phyloP scores from a whole-genome alignment of 2,329 filamentous ascomycete species.

The Arthrocladium fulminans region DNA sequence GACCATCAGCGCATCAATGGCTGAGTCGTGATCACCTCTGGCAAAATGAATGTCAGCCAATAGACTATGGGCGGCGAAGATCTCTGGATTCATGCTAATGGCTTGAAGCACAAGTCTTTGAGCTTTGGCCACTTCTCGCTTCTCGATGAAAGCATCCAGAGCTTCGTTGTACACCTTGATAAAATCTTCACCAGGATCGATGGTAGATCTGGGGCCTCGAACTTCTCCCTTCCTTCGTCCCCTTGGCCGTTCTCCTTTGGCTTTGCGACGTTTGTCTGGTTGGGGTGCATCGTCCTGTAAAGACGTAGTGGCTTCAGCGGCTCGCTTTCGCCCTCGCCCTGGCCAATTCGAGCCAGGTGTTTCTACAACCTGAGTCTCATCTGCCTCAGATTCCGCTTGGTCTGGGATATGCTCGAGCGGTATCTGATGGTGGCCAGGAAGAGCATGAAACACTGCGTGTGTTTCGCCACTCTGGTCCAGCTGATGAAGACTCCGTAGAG shows the following conservation, averaged over 20 bases:
- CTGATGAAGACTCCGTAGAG: neutral
- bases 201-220: constrained; percentile 34
- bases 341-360: neutral
- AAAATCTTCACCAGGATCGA: constrained; percentile 42
- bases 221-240: constrained; percentile 29
- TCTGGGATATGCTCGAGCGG: neutral
- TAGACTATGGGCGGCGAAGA: constrained; percentile 53
- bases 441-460: neutral
- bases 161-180: constrained; percentile 40
- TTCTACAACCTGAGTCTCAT: neutral
- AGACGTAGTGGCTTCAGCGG: neutral
- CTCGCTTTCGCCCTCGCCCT: neutral
- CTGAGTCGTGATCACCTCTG: constrained; percentile 48
- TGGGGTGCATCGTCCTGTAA: constrained; percentile 13
- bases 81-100: constrained; percentile 51
- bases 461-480: neutral
- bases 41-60: constrained; percentile 51
- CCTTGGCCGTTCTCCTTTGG: constrained; percentile 32
- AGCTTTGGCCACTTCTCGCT: constrained; percentile 36
- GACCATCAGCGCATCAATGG: constrained; percentile 47
- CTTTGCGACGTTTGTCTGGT: constrained; percentile 12
- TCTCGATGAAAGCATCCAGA: constrained; percentile 41
- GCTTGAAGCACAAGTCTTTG: constrained; percentile 39
- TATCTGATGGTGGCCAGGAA: constrained; percentile 2
- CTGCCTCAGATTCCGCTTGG: neutral